phyloP scores from a whole-genome alignment of 2,329 filamentous ascomycete species.

The Chalara sp. region DNA sequence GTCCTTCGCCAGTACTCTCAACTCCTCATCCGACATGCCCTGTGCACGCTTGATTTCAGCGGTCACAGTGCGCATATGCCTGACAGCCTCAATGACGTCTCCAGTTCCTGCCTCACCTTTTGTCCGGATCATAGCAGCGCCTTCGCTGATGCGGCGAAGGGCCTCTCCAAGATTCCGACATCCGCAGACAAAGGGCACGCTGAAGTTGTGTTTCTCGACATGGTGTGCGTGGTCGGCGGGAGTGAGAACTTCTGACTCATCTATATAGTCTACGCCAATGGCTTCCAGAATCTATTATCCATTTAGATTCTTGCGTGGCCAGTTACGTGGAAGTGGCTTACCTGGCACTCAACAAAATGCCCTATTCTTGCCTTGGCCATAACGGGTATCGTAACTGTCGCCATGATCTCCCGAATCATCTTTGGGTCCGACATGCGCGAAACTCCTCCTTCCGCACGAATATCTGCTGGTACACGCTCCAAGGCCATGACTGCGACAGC shows the following conservation, averaged over 20 bases:
- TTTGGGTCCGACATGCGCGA: constrained; percentile 93
- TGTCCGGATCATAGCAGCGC: constrained; percentile 97
- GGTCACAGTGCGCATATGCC: constrained; percentile 90
- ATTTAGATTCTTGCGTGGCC: too few relatives aligned
- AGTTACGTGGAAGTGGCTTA: constrained; percentile 25
- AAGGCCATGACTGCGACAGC: constrained; percentile 97
- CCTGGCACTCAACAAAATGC: constrained; percentile 94
- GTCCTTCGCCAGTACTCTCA: constrained; percentile 75
- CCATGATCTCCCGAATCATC: constrained; percentile 95
- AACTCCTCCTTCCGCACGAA: constrained; percentile 85
- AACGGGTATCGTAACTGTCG: constrained; percentile 90
- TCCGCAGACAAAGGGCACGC: constrained; percentile 89
- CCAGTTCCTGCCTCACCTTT: constrained; percentile 98
- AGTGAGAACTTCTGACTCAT: constrained; percentile 96
- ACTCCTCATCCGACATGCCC: constrained; percentile 59
- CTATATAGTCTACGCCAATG: constrained; percentile 93
- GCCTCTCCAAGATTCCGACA: constrained; percentile 94
- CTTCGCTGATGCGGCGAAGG: constrained; percentile 81
- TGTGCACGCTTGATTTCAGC: constrained; percentile 70
- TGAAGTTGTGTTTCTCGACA: constrained; percentile 80
- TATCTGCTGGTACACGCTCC: constrained; percentile 94
- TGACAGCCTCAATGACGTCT: constrained; percentile 92
- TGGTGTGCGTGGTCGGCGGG: constrained; percentile 87
- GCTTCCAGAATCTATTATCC: constrained; percentile 74
- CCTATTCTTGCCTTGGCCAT: constrained; percentile 99